phyloP scores from a whole-genome alignment of 768 basidiomycete genomes.

The Polyporus arcularius region DNA sequence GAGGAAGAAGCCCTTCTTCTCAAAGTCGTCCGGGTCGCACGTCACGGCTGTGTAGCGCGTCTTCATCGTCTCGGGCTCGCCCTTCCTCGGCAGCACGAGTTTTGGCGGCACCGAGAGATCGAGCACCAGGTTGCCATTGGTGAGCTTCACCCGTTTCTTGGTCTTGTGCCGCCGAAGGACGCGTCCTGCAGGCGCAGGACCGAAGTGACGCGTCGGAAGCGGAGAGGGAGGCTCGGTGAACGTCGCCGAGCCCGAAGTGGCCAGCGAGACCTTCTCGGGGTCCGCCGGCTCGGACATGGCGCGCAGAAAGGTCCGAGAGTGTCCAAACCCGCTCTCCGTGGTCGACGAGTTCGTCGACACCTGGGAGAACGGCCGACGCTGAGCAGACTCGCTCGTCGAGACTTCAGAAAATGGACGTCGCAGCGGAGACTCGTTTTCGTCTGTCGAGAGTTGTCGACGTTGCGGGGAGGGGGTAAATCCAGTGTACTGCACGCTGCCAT shows the following conservation, averaged over 20 bases:
- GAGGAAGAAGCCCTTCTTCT: conserved; percentile 78
- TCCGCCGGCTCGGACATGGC: conserved; percentile 16
- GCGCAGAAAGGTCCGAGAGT: conserved; percentile 6
- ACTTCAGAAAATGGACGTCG: background rate
- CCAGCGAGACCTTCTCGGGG: conserved; percentile 21
- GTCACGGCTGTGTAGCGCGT: conserved; percentile 88
- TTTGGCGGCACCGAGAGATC: conserved; percentile 84
- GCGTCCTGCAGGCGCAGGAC: conserved; percentile 84
- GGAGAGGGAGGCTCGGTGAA: conserved; percentile 36
- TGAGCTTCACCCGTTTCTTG: conserved; percentile 81
- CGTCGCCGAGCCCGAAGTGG: conserved; percentile 9
- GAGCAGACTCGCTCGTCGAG: background rate
- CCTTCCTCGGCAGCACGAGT: conserved; percentile 70
- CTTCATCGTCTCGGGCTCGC: conserved; percentile 72
- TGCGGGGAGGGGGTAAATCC: conserved; percentile 26
- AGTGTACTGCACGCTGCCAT: conserved; percentile 58
- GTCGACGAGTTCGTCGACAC: background rate
- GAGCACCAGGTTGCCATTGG: conserved; percentile 86
- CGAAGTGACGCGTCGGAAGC: conserved; percentile 77
- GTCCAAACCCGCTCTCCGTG: background rate
- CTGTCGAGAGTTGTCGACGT: conserved; percentile 11
- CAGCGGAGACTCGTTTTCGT: conserved; percentile 15
- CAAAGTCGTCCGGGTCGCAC: conserved; percentile 92
- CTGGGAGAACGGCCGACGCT: conserved; percentile 2
- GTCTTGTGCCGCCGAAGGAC: conserved; percentile 68